Conservation (phyloP, 768 basidiomycete genomes). For the Phylloporus sp. region DNA sequence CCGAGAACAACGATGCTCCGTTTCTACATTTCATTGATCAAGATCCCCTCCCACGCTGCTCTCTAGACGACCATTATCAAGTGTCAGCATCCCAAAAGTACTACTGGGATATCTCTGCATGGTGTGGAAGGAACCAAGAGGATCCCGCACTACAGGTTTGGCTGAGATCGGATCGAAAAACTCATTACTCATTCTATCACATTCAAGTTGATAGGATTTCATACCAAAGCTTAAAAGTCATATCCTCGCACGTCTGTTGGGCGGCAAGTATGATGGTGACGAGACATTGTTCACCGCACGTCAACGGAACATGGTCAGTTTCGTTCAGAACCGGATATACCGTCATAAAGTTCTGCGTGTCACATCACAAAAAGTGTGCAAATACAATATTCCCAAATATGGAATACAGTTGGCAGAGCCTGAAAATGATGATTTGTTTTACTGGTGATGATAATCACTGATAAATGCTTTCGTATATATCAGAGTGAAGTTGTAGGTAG, state of each 20-base stretch:
- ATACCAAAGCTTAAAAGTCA: neutral
- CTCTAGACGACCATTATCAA: slow-evolving; percentile 14
- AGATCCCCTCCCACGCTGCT: slow-evolving; percentile 6
- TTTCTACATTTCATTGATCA: slow-evolving; percentile 3
- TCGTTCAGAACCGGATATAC: slow-evolving; percentile 24
- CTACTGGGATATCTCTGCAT: slow-evolving; percentile 3
- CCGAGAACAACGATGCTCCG: neutral
- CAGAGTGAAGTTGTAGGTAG: too few relatives aligned
- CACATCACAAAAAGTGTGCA: too few relatives aligned
- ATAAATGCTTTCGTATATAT: too few relatives aligned
- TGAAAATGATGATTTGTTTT: too few relatives aligned
- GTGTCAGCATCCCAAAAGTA: slow-evolving; percentile 10
- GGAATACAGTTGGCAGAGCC: too few relatives aligned
- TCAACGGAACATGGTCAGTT: slow-evolving; percentile 8
- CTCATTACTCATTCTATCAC: too few relatives aligned
- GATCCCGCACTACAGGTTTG: neutral
- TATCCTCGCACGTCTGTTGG: neutral
- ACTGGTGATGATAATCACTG: too few relatives aligned
- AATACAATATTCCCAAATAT: too few relatives aligned
- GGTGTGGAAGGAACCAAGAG: neutral
- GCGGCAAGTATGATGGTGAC: slow-evolving; percentile 19
- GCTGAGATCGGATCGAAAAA: neutral
- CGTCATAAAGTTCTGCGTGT: slow-evolving; percentile 21
- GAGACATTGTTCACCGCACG: slow-evolving; percentile 12
- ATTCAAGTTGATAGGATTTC: neutral